Base-by-base conservation (phyloP, 73 alveolate species). In the Paramecium caudatum region DNA sequence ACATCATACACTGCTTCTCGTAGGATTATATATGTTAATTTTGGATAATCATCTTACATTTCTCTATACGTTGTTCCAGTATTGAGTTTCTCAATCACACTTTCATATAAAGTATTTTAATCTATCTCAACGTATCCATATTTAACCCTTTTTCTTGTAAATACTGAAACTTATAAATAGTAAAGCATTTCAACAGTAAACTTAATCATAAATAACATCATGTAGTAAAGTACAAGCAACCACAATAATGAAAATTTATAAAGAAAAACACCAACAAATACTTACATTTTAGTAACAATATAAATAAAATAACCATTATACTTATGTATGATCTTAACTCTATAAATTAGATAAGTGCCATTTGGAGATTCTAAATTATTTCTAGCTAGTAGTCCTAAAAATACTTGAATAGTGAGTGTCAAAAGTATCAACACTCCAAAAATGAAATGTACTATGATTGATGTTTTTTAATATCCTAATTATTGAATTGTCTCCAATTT, bases 1-100 rank as follows among this genome's bases (percentile, higher is more conserved):
- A 86, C 69, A 86, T 86, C 93, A 62, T 86, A 86, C 0, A 86
- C 80, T 25, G 82, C 84, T 41, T 86, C 84, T 7, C 84, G 34
- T 25, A 62, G 88, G 21, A 86, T 50, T 0, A 86, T 81, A 46
- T 86, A 86, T 0, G 68, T 41, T 1, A 63, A 41, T 32, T 63
- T 47, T 10, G 93, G 93, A 63, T 37, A 86, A 39, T 74, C 88
- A 39, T 74, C 39, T 9, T 15, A 9, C 88, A 74, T 74, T 43
- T 74, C 68, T 21, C 17, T 15, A 43, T 74, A 74, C 19, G 88
- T 10, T 16, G 68, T 41, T 6, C 47, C 39, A 39, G 43, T 41
- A 17, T 74, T 74, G 1, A 74, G 65, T 74, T 45, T 74, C 43
- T 74, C 88, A 37, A 74, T 39, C 7, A 74, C 21, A 39, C 88